Evolutionary conservation across 2,329 filamentous ascomycete genomes (phyloP).

Genomic region (Exophiala sideris): DNA sequence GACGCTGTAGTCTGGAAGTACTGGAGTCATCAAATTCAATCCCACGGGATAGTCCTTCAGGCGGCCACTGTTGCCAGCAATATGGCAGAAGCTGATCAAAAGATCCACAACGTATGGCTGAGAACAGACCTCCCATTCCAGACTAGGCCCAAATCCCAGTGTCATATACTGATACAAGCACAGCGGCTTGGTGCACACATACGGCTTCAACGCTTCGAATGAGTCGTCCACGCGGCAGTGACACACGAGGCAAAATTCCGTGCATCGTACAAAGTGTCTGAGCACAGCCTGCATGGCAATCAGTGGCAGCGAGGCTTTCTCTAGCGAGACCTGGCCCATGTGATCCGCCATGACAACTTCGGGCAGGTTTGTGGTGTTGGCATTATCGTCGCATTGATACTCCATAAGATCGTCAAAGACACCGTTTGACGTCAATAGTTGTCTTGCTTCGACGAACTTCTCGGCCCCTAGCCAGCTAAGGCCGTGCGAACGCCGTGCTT

Average conservation of each 20-base stretch:
- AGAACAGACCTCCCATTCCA: slow-evolving; percentile 77
- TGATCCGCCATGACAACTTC: slow-evolving; percentile 51
- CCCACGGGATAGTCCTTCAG: slow-evolving; percentile 57
- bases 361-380: slow-evolving; percentile 35
- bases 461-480: slow-evolving; percentile 69
- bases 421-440: slow-evolving; percentile 31
- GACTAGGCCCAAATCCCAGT: slow-evolving; percentile 77
- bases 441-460: slow-evolving; percentile 49
- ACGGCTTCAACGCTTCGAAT: slow-evolving; percentile 55
- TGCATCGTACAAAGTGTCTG: slow-evolving; percentile 73
- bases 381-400: slow-evolving; percentile 17
- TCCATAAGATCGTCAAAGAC: slow-evolving; percentile 1
- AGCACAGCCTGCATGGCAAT: slow-evolving; percentile 71
- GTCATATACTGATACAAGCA: slow-evolving; percentile 87
- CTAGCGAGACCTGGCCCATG: slow-evolving; percentile 34
- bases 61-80: slow-evolving; percentile 43
- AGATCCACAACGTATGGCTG: slow-evolving; percentile 83
- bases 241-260: slow-evolving; percentile 83
- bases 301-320: slow-evolving; percentile 53
- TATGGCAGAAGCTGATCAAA: slow-evolving; percentile 76
- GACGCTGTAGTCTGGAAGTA: slow-evolving; percentile 12
- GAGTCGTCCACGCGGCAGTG: slow-evolving; percentile 64
- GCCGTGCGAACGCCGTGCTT: slow-evolving; percentile 51
- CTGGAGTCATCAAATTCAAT: slow-evolving; percentile 53
- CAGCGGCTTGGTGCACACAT: slow-evolving; percentile 70